Percentiles rank a stretch among this genome's conserved stretches.
Evolutionary conservation across 306 rosid genomes (phyloP).

Genomic region (Castanospermum australe): DNA sequence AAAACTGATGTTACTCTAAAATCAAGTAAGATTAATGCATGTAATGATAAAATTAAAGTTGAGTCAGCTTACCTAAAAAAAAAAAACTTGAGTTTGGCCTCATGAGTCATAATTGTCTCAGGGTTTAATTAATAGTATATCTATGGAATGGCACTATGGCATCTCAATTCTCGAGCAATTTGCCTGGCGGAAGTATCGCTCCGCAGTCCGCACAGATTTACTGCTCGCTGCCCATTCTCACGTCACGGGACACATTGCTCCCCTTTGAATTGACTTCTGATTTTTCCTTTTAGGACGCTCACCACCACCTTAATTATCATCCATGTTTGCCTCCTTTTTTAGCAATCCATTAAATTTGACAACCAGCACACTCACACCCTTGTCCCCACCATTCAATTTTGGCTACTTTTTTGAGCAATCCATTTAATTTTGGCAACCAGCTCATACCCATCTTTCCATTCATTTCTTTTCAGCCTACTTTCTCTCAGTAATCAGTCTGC

Average conservation of each 20-base stretch:
- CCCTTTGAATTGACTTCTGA: constrained; percentile 18
- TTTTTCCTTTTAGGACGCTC: not conserved
- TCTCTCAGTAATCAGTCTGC: not conserved
- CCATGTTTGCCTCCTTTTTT: constrained; percentile 10
- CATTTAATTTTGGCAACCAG: constrained; percentile 10
- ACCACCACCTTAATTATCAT: not conserved
- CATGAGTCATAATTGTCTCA: not conserved
- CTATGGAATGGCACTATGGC: not conserved
- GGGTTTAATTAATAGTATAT: not conserved
- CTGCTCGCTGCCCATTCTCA: not conserved
- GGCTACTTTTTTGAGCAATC: not conserved
- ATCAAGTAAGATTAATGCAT: not conserved
- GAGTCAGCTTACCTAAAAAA: not conserved
- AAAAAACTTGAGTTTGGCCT: not conserved
- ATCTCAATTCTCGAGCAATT: not conserved
- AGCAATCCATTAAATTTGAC: constrained; percentile 13
- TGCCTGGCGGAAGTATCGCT: not conserved
- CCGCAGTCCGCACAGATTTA: not conserved
- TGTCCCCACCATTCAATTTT: constrained; percentile 11
- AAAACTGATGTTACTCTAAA: too few relatives aligned
- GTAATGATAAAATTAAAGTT: not conserved
- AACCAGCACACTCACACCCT: not conserved
- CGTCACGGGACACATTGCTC: not conserved
- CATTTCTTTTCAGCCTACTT: not conserved
- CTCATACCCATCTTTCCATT: constrained; percentile 10